phyloP scores from a whole-genome alignment of 345 rosid species.

The Microthlaspi erraticum region DNA sequence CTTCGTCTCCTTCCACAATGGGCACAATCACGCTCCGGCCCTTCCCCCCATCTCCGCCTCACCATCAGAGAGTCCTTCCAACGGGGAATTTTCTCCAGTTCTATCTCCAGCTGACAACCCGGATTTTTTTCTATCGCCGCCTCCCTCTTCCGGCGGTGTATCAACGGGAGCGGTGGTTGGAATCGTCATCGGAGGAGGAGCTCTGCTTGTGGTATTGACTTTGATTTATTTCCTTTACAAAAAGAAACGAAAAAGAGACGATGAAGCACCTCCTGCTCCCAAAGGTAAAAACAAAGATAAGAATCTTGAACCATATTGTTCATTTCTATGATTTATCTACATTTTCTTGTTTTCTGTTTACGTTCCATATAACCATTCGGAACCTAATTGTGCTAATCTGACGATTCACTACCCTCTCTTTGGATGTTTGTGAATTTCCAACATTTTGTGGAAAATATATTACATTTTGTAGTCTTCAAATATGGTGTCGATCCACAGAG shows the following conservation, averaged over 20 bases:
- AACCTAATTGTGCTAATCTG: no score
- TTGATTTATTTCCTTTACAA: slow-evolving; percentile 52
- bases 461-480: no score
- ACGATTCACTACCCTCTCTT: no score
- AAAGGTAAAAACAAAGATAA: slow-evolving; percentile 1
- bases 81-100: slow-evolving; percentile 20
- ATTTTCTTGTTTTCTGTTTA: no score
- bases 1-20: no score
- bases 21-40: no score
- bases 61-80: slow-evolving; percentile 18
- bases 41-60: no score
- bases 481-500: not conserved
- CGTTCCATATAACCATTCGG: no score
- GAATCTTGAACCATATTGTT: no score
- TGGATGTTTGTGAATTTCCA: not conserved
- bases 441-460: no score
- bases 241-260: slow-evolving; percentile 55
- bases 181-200: slow-evolving; percentile 59
- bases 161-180: slow-evolving; percentile 68
- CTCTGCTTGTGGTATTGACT: slow-evolving; percentile 46
- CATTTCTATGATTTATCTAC: no score
- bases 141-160: slow-evolving; percentile 22
- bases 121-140: slow-evolving; percentile 36
- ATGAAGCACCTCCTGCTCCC: slow-evolving; percentile 45
- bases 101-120: slow-evolving; percentile 24